Conservation (phyloP, 106 monocot genomes). For the Acorus gramineus region DNA sequence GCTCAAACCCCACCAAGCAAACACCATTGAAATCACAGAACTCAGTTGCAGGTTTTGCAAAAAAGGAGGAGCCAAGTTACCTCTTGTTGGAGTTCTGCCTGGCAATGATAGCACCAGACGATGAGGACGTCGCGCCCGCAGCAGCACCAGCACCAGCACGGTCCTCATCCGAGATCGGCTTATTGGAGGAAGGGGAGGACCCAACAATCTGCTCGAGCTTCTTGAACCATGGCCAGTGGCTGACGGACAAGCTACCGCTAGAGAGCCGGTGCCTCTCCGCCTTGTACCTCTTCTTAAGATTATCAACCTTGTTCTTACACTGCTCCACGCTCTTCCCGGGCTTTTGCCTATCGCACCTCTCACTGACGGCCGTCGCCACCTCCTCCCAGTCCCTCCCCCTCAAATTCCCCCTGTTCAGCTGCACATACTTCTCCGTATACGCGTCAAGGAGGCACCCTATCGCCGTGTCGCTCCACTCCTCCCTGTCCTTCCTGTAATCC, state of each 20-base stretch:
- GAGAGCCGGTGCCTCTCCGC: constrained; percentile 82
- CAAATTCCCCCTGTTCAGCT: constrained; percentile 85
- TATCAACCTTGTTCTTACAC: constrained; percentile 98
- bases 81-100: constrained; percentile 18
- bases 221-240: constrained; percentile 98
- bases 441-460: constrained; percentile 81
- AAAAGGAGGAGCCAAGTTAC: background rate
- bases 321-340: constrained; percentile 91
- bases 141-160: constrained; percentile 17
- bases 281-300: constrained; percentile 96
- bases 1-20: too few species aligned
- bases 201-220: constrained; percentile 92
- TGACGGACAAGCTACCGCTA: constrained; percentile 34
- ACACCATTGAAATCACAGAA: too few species aligned
- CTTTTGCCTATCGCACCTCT: constrained; percentile 64
- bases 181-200: constrained; percentile 47
- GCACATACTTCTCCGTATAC: constrained; percentile 85
- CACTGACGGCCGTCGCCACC: constrained; percentile 71
- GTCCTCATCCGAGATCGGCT: constrained; percentile 39
- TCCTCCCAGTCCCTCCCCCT: constrained; percentile 99
- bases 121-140: background rate
- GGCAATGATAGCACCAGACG: background rate
- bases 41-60: too few species aligned
- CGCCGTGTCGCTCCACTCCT: constrained; percentile 97
- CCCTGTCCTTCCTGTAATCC: constrained; percentile 91